A percentile compares a stretch with the other conserved stretches of the same genome.
Evolutionary conservation across 2,329 filamentous ascomycete genomes (phyloP).

Genomic region (Pezicula neosporulosa): DNA sequence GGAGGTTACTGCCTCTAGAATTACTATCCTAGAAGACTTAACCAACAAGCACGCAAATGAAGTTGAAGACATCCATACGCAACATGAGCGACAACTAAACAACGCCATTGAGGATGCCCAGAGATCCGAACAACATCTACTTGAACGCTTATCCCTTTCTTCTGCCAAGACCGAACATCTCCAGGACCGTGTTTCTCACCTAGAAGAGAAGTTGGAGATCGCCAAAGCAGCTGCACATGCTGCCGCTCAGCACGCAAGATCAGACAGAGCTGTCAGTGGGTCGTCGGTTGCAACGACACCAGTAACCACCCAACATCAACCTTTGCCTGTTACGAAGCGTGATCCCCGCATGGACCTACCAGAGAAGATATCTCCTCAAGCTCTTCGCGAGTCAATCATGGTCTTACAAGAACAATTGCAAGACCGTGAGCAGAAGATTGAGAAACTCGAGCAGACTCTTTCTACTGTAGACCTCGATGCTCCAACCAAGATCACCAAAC

Average conservation of each 20-base stretch:
- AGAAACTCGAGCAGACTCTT: constrained; percentile 74
- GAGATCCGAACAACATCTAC: constrained; percentile 72
- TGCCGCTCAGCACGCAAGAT: constrained; percentile 72
- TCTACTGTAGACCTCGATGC: constrained; percentile 71
- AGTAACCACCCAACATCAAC: constrained; percentile 21
- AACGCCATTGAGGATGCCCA: constrained; percentile 79
- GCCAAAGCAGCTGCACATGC: constrained; percentile 83
- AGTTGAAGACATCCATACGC: constrained; percentile 70
- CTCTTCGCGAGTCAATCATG: constrained; percentile 91
- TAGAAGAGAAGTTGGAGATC: constrained; percentile 90
- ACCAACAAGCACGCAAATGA: constrained; percentile 61
- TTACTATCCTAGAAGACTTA: constrained; percentile 48
- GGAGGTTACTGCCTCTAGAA: constrained; percentile 69
- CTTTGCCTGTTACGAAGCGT: constrained; percentile 33
- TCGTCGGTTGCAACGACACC: not conserved
- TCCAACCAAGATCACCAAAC: constrained; percentile 79
- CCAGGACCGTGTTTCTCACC: constrained; percentile 77
- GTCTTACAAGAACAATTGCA: constrained; percentile 96
- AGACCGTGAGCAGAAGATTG: constrained; percentile 85
- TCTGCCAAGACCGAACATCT: constrained; percentile 82
- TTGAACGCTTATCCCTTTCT: constrained; percentile 77
- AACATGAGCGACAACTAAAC: constrained; percentile 70
- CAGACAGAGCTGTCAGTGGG: constrained; percentile 13
- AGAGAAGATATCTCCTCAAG: constrained; percentile 90
- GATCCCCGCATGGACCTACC: constrained; percentile 52